Evolutionary conservation across 1,139 yeast species (phyloP).

Genomic region (Suhomyces choctaworum): DNA sequence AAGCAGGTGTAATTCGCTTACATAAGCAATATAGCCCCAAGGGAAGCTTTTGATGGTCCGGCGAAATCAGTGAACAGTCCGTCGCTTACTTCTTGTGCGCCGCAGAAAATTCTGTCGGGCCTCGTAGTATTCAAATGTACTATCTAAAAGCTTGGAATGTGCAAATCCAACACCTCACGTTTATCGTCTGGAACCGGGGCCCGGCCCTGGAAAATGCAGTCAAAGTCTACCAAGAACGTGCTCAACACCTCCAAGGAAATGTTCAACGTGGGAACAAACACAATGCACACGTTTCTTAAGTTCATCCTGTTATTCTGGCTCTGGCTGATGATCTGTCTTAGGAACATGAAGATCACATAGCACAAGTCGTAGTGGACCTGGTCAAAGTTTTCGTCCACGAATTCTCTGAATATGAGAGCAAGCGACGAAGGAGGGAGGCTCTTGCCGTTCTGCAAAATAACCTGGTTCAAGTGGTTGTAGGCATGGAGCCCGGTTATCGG

Average conservation of each 20-base stretch:
- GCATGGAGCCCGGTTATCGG: constrained; percentile 58
- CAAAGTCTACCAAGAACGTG: constrained; percentile 64
- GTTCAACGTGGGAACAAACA: constrained; percentile 81
- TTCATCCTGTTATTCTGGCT: constrained; percentile 80
- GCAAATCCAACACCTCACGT: constrained; percentile 43
- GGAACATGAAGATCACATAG: constrained; percentile 63
- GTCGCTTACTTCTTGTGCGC: no score
- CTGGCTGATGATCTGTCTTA: constrained; percentile 64
- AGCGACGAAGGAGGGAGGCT: constrained; percentile 21
- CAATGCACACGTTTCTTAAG: constrained; percentile 73
- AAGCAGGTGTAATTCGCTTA: no score
- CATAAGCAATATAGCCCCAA: no score
- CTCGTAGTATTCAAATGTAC: no score
- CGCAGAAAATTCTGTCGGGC: no score
- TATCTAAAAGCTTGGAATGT: constrained; percentile 42
- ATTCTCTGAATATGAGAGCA: constrained; percentile 35
- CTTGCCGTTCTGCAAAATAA: constrained; percentile 20
- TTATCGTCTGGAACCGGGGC: constrained; percentile 41
- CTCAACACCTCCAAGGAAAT: constrained; percentile 66
- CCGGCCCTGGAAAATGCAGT: constrained; percentile 59
- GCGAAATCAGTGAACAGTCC: no score
- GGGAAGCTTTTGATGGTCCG: no score
- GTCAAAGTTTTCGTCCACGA: constrained; percentile 32
- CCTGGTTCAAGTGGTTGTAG: constrained; percentile 36
- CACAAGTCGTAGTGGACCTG: constrained; percentile 59